phyloP scores from a whole-genome alignment of 306 rosid genomes.

The Vigna reflexopilosa region DNA sequence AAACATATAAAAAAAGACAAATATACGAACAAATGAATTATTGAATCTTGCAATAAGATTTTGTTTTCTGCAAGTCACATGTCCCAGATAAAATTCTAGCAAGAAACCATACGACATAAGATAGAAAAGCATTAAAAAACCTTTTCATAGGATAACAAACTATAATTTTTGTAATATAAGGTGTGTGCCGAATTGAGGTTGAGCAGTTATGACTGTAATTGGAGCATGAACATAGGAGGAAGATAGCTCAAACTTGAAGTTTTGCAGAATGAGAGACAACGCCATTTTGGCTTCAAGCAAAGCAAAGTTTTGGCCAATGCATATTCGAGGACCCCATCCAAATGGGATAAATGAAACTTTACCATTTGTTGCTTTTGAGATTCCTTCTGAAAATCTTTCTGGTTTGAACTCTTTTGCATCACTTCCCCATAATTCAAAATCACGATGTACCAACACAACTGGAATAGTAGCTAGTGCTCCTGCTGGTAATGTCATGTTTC shows the following conservation, averaged over 20 bases:
- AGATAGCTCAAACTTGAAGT: background rate
- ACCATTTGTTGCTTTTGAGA: background rate
- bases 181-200: background rate
- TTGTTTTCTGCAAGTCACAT: background rate
- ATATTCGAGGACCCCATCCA: conserved; percentile 5
- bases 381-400: background rate
- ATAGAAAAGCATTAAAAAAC: background rate
- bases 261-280: background rate
- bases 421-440: background rate
- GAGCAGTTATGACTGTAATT: background rate
- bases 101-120: background rate
- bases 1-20: background rate
- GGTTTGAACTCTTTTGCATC: conserved; percentile 13
- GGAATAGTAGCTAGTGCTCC: background rate
- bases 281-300: conserved; percentile 9
- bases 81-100: background rate
- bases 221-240: background rate
- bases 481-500: background rate
- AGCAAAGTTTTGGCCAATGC: background rate
- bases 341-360: background rate
- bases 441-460: background rate
- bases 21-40: background rate
- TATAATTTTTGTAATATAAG: background rate
- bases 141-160: background rate
- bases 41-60: background rate